Conservation (phyloP, 352 stramenopile genomes). For the Globisporangium nodosum region DNA sequence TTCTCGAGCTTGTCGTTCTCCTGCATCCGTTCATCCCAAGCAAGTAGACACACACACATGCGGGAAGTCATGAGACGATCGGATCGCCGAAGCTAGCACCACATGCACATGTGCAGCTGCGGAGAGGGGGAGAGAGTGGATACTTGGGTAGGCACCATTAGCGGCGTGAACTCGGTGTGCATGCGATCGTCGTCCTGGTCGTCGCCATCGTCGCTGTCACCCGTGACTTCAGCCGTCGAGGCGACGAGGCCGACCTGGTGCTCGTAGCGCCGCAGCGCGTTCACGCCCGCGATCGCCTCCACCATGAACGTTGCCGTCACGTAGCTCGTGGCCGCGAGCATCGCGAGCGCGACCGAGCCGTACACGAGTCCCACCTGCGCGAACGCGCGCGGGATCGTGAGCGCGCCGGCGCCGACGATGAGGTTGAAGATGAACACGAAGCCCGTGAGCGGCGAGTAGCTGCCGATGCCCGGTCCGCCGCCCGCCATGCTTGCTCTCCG, state of each 20-base stretch:
- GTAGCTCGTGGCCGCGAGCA: constrained; percentile 70
- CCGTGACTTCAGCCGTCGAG: constrained; percentile 10
- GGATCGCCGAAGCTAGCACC: not conserved
- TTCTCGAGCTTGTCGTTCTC: constrained; percentile 51
- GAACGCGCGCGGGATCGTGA: constrained; percentile 85
- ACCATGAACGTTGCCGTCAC: constrained; percentile 85
- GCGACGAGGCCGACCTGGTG: constrained; percentile 25
- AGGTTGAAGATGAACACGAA: constrained; percentile 92
- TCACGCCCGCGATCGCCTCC: constrained; percentile 76
- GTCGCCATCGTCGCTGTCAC: constrained; percentile 30
- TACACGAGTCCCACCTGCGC: constrained; percentile 79
- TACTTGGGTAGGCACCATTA: constrained; percentile 77
- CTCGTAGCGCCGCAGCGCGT: constrained; percentile 58
- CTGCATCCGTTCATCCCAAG: constrained; percentile 13
- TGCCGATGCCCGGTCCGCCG: constrained; percentile 41
- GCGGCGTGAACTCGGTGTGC: constrained; percentile 60
- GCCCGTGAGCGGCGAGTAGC: constrained; percentile 82
- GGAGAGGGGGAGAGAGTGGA: constrained; percentile 7
- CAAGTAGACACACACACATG: constrained; percentile 7
- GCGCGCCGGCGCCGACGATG: constrained; percentile 79
- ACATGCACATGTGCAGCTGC: not conserved
- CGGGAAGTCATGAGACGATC: not conserved
- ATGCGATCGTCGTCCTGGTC: constrained; percentile 27
- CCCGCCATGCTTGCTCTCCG: constrained; percentile 35
- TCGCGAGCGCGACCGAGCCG: constrained; percentile 42